Evolutionary conservation across 139 green algal species (phyloP).

Genomic region (Coelastrella sp.): DNA sequence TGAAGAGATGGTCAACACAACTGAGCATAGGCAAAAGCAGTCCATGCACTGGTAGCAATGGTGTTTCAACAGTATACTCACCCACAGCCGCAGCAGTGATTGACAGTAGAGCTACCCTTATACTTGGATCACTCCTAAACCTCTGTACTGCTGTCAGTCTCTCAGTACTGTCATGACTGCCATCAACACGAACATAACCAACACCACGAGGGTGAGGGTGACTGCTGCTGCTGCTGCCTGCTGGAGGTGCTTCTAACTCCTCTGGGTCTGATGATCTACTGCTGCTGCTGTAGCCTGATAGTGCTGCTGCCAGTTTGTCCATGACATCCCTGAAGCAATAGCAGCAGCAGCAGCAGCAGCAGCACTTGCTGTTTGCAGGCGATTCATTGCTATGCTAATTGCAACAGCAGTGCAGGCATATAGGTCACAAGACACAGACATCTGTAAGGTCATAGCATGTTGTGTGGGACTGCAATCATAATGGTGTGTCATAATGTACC

Average conservation of each 20-base stretch:
- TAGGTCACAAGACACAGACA: background rate
- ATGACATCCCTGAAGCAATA: constrained; percentile 75
- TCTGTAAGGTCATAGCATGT: too few species aligned
- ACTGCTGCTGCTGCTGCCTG: constrained; percentile 34
- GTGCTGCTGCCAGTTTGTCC: constrained; percentile 74
- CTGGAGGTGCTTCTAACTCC: constrained; percentile 27
- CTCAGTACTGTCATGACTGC: constrained; percentile 74
- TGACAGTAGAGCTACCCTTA: constrained; percentile 89
- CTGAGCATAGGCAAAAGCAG: too few species aligned
- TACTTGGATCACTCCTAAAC: constrained; percentile 74
- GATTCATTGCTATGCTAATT: too few species aligned
- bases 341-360: constrained; percentile 1
- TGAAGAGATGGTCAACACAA: too few species aligned
- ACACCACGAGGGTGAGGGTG: constrained; percentile 51
- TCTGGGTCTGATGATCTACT: constrained; percentile 13
- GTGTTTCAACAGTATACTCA: too few species aligned
- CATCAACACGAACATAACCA: constrained; percentile 92
- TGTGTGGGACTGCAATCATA: too few species aligned
- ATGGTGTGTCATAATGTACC: too few species aligned
- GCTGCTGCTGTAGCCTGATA: constrained; percentile 63
- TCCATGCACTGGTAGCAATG: too few species aligned
- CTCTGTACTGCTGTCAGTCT: constrained; percentile 64
- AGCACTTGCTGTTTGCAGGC: too few species aligned
- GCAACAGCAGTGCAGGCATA: background rate
- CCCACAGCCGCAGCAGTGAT: constrained; percentile 91